Evolutionary conservation across 2,329 filamentous ascomycete genomes (phyloP), one percentile per base, ranked within the genome.

Genomic region (Cladophialophora bantiana): DNA sequence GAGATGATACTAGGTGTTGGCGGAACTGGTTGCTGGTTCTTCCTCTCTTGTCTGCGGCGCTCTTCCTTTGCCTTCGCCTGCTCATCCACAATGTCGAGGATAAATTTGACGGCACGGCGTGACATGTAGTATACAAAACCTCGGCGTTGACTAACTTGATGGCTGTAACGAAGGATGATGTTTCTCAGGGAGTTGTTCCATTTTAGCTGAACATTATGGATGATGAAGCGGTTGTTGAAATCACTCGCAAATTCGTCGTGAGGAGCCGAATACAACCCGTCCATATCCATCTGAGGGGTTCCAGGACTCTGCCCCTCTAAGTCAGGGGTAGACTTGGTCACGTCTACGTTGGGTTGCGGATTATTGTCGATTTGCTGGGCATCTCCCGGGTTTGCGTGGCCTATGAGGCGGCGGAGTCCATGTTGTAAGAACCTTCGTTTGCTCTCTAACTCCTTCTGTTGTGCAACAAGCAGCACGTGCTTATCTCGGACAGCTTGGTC

Each of bases 81-180:
- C 76, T 99, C 95, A 64, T 98, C 94, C 2, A 99, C 92, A 72
- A 99, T 96, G 77, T 99, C 95, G 9, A 98, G 83, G 65, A 99
- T 98, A 77, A 99, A 99, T 75, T 98, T 99, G 75, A 99, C 92
- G 3, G 95, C 96, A 69, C 93, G 89, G 55, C 94, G 88, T 10
- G 96, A 98, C 81, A 98, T 90, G 79, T 99, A 99, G 81, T 99
- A 99, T 35, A 99, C 90, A 75, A 99, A 98, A 60, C 95, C 96
- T 72, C 95, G 89, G 59, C 95, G 88, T 79, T 99, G 96, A 76
- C 94, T 93, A 74, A 96, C 95, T 82, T 99, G 95, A 76, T 99
- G 95, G 70, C 95, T 96, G 77, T 99, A 99, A 31, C 95, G 92
- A 48, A 99, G 86, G 58, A 99, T 95, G 74, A 97, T 97, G 75